Evolutionary conservation across 2,329 filamentous ascomycete genomes (phyloP), one percentile per base, ranked within the genome.

Genomic region (Aspergillus sp.): DNA sequence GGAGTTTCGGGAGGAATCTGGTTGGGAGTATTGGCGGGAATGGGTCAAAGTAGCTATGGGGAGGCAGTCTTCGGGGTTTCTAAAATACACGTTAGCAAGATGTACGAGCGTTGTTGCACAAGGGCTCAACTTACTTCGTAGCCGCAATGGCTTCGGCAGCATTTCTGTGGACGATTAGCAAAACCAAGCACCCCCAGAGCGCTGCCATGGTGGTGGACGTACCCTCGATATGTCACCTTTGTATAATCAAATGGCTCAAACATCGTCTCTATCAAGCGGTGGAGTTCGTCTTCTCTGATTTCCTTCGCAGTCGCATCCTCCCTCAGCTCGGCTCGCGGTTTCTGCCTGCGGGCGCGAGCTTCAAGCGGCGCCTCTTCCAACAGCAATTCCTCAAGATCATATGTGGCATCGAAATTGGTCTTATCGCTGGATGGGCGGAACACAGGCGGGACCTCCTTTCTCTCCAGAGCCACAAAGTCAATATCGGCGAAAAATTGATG

Each of bases 381-480:
- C 2, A 99, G 75, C 17, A 99, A 73, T 70, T 99, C 94, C 68
- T 99, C 94, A 47, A 99, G 76, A 71, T 99, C 94, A 68, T 99
- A 97, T 0, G 94, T 99, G 4, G 94, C 94, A 72, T 99, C 94
- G 61, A 99, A 99, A 70, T 99, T 99, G 3, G 94, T 97, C 81
- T 99, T 99, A 45, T 97, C 94, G 51, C 90, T 92, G 0, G 93
- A 96, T 0, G 94, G 94, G 17, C 88, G 83, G 69, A 99, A 99
- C 3, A 97, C 85, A 0, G 94, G 94, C 61, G 92, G 87, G 42
- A 97, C 86, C 66, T 91, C 85, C 69, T 96, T 97, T 58, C 84
- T 80, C 68, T 96, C 90, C 33, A 99, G 74, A 0, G 86, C 85
- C 13, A 83, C 84, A 60, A 99, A 99, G 67, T 97, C 88, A 60